Evolutionary conservation across 495 filamentous ascomycete genomes (phyloP).

Genomic region (Lepidopterella palustris): DNA sequence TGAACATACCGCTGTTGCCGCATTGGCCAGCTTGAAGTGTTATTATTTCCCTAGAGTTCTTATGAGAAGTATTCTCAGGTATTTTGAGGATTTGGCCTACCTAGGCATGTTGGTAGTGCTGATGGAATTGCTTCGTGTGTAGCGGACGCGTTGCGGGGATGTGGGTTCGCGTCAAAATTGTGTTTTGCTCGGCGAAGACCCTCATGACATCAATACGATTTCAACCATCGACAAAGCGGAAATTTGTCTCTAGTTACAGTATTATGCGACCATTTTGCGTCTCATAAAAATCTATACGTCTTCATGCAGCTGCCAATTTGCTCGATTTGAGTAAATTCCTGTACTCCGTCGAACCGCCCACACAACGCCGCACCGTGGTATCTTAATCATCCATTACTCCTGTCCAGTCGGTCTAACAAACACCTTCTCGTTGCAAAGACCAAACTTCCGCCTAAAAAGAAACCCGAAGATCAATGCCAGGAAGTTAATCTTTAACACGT

Average conservation of each 20-base stretch:
- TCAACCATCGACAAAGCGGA: too few relatives aligned
- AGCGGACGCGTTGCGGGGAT: slow-evolving; percentile 2
- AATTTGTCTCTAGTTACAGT: too few relatives aligned
- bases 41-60: slow-evolving; percentile 78
- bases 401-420: neutral
- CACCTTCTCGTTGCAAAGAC: slow-evolving; percentile 1
- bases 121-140: slow-evolving; percentile 6
- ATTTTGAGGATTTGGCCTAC: slow-evolving; percentile 8
- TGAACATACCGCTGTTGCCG: slow-evolving; percentile 88
- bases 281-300: neutral
- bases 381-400: neutral
- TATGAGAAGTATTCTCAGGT: slow-evolving; percentile 3
- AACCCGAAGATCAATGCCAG: slow-evolving; percentile 21
- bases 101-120: slow-evolving; percentile 26
- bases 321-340: neutral
- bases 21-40: slow-evolving; percentile 98
- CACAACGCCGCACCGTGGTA: neutral
- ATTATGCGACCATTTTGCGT: too few relatives aligned
- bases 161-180: neutral
- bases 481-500: slow-evolving; percentile 26
- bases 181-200: neutral
- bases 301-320: neutral
- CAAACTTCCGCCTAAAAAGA: slow-evolving; percentile 24
- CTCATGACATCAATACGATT: too few relatives aligned
- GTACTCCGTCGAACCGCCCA: neutral